Evolutionary conservation across 169 alveolate species (phyloP).

Genomic region (Plasmodium inui): DNA sequence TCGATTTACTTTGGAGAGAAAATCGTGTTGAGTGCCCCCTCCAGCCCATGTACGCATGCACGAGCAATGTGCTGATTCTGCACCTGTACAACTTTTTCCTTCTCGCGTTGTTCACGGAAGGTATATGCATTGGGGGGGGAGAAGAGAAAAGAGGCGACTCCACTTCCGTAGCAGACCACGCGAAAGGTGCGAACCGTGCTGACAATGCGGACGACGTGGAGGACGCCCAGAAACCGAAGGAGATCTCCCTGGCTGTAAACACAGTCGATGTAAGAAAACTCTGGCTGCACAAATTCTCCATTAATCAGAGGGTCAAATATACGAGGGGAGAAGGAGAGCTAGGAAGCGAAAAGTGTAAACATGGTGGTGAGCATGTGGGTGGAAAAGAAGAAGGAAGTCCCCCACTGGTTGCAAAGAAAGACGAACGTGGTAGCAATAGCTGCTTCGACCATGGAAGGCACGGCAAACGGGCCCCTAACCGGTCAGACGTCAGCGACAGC

Average conservation of each 20-base stretch:
- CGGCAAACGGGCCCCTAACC: neutral
- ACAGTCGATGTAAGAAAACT: neutral
- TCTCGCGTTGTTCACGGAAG: conserved; percentile 52
- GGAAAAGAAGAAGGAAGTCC: neutral
- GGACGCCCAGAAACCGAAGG: neutral
- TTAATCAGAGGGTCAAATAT: neutral
- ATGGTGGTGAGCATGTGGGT: neutral
- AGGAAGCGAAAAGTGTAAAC: neutral
- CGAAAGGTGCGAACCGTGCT: neutral
- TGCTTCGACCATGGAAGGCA: neutral
- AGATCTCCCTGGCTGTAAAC: neutral
- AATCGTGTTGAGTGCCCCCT: neutral
- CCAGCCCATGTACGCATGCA: conserved; percentile 5
- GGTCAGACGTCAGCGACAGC: neutral
- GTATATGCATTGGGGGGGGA: conserved; percentile 12
- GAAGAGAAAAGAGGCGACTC: neutral
- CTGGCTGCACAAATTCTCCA: neutral
- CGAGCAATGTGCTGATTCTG: conserved; percentile 34
- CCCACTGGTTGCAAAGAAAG: neutral
- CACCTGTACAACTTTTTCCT: conserved; percentile 59
- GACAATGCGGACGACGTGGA: neutral
- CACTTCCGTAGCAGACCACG: neutral
- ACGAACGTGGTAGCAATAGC: neutral
- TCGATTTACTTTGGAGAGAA: conserved; percentile 48
- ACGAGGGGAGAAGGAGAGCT: neutral